phyloP scores from a whole-genome alignment of 2,329 filamentous ascomycete species.

The Magnaporthales sp. region DNA sequence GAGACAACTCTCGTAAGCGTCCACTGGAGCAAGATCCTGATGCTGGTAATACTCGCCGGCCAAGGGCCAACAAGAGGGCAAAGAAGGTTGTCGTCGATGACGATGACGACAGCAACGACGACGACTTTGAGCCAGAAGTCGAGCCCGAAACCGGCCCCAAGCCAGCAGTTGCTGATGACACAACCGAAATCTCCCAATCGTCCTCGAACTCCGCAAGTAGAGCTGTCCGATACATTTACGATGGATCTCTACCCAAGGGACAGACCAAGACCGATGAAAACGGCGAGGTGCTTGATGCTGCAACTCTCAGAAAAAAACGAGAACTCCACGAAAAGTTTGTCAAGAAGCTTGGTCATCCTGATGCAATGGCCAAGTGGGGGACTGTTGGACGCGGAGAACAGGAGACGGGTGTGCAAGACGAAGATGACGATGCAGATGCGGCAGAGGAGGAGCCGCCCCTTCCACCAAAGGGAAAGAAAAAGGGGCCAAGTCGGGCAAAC shows the following conservation, averaged over 20 bases:
- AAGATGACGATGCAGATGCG: constrained; percentile 27
- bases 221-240: constrained; percentile 45
- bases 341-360: constrained; percentile 78
- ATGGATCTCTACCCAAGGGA: constrained; percentile 30
- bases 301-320: constrained; percentile 50
- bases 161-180: background rate
- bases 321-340: constrained; percentile 78
- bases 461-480: constrained; percentile 51
- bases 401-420: constrained; percentile 25
- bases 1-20: constrained; percentile 32
- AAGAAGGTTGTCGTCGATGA: background rate
- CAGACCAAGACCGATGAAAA: constrained; percentile 34
- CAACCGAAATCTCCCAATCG: constrained; percentile 4
- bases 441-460: constrained; percentile 41
- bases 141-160: constrained; percentile 6
- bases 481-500: constrained; percentile 61
- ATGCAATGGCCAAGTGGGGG: constrained; percentile 49
- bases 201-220: constrained; percentile 25
- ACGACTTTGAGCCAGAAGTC: constrained; percentile 1
- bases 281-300: constrained; percentile 27
- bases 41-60: constrained; percentile 26
- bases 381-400: constrained; percentile 44
- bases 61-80: constrained; percentile 1
- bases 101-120: background rate
- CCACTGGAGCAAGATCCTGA: constrained; percentile 38